phyloP scores from a whole-genome alignment of 345 rosid genomes.

The Tarenaya hassleriana region DNA sequence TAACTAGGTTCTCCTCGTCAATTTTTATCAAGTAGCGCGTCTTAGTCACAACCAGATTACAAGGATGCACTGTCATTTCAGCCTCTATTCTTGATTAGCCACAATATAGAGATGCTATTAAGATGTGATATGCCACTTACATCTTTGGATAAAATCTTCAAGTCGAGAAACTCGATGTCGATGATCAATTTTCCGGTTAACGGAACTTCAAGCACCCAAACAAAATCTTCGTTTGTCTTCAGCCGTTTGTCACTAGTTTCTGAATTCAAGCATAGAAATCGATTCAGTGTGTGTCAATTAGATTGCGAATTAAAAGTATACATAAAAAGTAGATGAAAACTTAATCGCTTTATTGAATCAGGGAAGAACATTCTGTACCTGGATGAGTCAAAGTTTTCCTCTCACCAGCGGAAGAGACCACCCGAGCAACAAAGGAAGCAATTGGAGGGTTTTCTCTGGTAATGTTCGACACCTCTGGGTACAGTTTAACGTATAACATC shows the following conservation, averaged over 20 bases:
- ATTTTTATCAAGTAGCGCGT: too few species aligned
- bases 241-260: conserved; percentile 67
- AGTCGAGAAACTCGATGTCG: conserved; percentile 84
- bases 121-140: conserved; percentile 34
- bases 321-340: not conserved
- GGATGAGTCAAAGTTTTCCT: conserved; percentile 79
- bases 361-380: conserved; percentile 31
- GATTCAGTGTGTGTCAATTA: not conserved
- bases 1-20: too few species aligned
- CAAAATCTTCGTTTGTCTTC: conserved; percentile 68
- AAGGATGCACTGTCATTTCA: too few species aligned
- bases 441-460: conserved; percentile 79
- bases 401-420: conserved; percentile 57
- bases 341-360: not conserved
- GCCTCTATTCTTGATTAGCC: too few species aligned
- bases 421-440: conserved; percentile 75
- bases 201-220: conserved; percentile 81
- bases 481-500: conserved; percentile 57
- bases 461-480: conserved; percentile 69
- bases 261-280: conserved; percentile 27
- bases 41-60: too few species aligned
- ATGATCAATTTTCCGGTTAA: conserved; percentile 77
- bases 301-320: not conserved
- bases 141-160: conserved; percentile 59
- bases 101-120: not conserved